Percentiles rank a stretch among this genome's conserved stretches.
These are phyloP conservation scores for Daldinia bambusicola DNA, from an alignment of 495 filamentous ascomycete genomes.

Conservation along the genomic window DNA sequence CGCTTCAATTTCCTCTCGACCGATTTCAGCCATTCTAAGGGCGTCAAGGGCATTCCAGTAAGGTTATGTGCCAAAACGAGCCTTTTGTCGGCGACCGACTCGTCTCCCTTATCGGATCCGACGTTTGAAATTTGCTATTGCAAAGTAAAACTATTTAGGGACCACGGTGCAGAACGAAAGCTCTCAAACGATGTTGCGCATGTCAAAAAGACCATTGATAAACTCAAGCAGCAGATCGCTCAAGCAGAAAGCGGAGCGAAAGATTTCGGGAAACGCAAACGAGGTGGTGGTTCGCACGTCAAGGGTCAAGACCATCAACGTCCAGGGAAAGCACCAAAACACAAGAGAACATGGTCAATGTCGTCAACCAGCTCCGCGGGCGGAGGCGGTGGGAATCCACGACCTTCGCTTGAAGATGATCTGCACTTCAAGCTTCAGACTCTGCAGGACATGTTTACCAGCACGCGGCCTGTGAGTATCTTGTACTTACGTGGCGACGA, in stretches of 20 bases:
- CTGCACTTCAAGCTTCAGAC: conserved; percentile 83
- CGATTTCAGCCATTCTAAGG: conserved; percentile 98
- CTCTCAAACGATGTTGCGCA: conserved; percentile 93
- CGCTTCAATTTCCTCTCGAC: conserved; percentile 98
- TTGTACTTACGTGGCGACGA: conserved; percentile 86
- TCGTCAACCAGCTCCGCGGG: conserved; percentile 81
- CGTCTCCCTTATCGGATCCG: conserved; percentile 52
- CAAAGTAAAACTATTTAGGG: conserved; percentile 96
- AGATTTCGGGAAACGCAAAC: conserved; percentile 88
- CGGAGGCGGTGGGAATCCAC: conserved; percentile 53
- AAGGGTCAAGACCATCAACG: conserved; percentile 62
- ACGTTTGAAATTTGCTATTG: conserved; percentile 84
- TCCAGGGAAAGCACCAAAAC: conserved; percentile 83
- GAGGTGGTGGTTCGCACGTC: conserved; percentile 65
- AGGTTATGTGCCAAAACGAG: conserved; percentile 92
- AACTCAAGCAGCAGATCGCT: conserved; percentile 88
- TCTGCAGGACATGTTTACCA: conserved; percentile 96
- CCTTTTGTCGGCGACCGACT: conserved; percentile 60
- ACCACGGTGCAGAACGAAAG: conserved; percentile 96
- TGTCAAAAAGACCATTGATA: conserved; percentile 93
- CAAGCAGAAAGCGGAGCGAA: conserved; percentile 90
- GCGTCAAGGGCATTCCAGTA: conserved; percentile 95
- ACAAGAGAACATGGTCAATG: conserved; percentile 96
- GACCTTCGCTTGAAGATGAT: conserved; percentile 83
- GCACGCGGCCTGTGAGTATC: conserved; percentile 84